Base-by-base conservation (phyloP, 441 rosid species). In the Brassica hybrid region DNA sequence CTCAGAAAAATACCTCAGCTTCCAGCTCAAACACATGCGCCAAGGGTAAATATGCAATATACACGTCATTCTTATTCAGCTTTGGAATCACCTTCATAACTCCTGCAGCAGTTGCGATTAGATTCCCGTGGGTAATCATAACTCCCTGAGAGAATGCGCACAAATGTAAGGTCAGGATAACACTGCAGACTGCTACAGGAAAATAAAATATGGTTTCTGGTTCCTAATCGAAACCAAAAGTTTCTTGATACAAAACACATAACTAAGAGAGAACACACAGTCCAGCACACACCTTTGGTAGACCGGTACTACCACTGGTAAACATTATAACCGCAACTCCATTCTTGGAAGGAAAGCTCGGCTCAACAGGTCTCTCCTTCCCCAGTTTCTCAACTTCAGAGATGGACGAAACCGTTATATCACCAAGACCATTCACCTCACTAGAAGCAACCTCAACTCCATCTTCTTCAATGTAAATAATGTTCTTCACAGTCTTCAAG, bases 11-110 rank as follows among this genome's bases (percentile, higher is more conserved):
- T 74, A 93, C 99, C 98, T 91, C 99, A 79, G 96, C 97, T 67
- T 88, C 98, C 74, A 95, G 86, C 75, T 95, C 98, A 69, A 95
- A 88, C 79, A 95, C 97, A 88, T 95, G 99, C 79, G 98, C 98
- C 70, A 95, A 85, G 59, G 99, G 98, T 88, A 95, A 88, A 83
- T 91, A 95, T 3, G 96, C 99, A 77, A 95, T 70, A 68, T 85
- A 95, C 30, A 80, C 85, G 72, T 95, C 96, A 69, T 82, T 79
- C 17, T 25, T 80, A 17, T 87, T 82, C 38, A 89, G 65, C 38
- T 85, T 83, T 43, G 97, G 98, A 68, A 95, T 80, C 79, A 88
- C 88, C 8, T 86, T 85, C 86, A 86, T 86, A 79, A 91, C 97
- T 57, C 88, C 99, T 52, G 99, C 94, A 72, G 89, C 88, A 73